Evolutionary conservation across 768 basidiomycete species (phyloP), one percentile per base, ranked within the genome.

Genomic region (Dendrothele bispora): DNA sequence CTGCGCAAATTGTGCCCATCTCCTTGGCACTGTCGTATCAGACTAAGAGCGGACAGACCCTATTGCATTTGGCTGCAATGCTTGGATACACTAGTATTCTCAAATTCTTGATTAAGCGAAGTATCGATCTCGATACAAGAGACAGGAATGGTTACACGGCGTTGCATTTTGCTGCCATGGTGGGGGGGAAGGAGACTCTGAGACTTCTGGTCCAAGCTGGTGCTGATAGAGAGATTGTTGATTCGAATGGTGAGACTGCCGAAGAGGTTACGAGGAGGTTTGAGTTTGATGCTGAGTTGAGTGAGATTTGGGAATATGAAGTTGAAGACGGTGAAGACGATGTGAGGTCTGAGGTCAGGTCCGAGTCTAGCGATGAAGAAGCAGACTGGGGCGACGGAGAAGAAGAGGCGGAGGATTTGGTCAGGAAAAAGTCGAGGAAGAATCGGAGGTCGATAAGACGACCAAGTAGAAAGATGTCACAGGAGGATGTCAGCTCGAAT

Each of bases 121-220:
- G 77, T 6, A 83, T 86, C 29, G 91, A 94, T 60, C 55, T 94
- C 44, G 92, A 98, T 61, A 77, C 76, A 12, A 83, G 91, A 40
- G 97, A 99, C 65, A 75, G 80, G 39, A 95, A 93, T 64, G 95
- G 95, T 12, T 91, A 79, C 62, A 98, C 95, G 0, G 82, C 97
- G 0, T 68, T 98, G 27, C 90, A 95, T 66, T 88, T 95, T 58
- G 89, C 94, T 15, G 86, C 82, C 0, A 66, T 95, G 27, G 73
- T 71, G 6, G 78, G 77, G 20, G 83, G 87, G 12, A 69, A 72
- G 44, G 73, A 77, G 10, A 93, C 90, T 64, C 78, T 80, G 2
- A 69, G 73, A 38, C 64, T 85, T 5, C 72, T 99, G 25, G 57
- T 95, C n/a, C 71, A 77, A 10, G 91, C 83, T 25, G 91, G 91